Base-by-base conservation (phyloP, 2,329 filamentous ascomycete species). In the Pestalotiopsis sp. region DNA sequence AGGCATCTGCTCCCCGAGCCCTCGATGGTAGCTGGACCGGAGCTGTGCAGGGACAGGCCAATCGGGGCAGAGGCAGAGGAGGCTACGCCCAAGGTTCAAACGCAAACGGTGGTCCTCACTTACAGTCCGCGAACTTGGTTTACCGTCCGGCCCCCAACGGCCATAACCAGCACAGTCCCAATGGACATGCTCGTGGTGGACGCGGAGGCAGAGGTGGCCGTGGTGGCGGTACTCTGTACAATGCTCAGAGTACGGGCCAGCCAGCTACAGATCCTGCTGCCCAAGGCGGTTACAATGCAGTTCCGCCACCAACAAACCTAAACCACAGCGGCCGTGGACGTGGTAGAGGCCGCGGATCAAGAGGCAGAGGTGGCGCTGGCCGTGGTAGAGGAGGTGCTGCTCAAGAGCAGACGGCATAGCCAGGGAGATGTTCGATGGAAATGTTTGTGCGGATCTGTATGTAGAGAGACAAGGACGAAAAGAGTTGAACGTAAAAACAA, bases 291-390 rank as follows among this genome's bases (percentile, higher is more conserved):
- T 91, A 88, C 74, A 85, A 84, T 68, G 85, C 85, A 17, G 87
- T 91, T 7, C 88, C 89, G 38, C 91, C 91, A 25, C 91, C 91
- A 1, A 78, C 86, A 1, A 85, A 77, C 58, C 79, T 92, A 13
- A 85, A 91, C 71, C 74, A 80, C 20, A 75, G 79, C 25, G 81
- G 78, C 52, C 71, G 79, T 49, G 75, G 78, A 17, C 74, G 80
- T 68, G 78, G 79, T 6, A 71, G 74, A 25, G 72, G 75, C n/a
- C 72, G 77, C 14, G 74, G 74, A 14, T 64, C 62, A 12, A 49
- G 72, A 20, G 36, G 62, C 41, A 52, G 64, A n/a, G 55, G 52
- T n/a, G 36, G 64, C 9, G 52, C 52, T 23, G 31, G 52, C 12
- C 36, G 64, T 27, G 64, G 64, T 9, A 17, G 64, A 66, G 55